phyloP scores from a whole-genome alignment of 306 rosid genomes.

The Coriaria nepalensis region DNA sequence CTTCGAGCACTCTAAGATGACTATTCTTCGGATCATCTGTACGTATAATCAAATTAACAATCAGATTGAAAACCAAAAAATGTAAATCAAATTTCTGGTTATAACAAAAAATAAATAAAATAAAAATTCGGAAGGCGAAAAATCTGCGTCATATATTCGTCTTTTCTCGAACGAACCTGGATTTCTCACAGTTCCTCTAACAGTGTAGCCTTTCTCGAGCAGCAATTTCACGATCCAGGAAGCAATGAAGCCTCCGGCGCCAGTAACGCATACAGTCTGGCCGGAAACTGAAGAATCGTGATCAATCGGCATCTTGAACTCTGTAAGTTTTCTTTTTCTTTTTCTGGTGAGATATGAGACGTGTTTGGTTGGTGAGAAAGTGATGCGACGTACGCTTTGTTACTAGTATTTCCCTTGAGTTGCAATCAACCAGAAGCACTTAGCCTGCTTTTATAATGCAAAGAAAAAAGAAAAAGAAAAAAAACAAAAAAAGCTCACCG shows the following conservation, averaged over 20 bases:
- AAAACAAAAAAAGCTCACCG: background rate
- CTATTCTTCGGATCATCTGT: constrained; percentile 73
- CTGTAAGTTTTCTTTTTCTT: background rate
- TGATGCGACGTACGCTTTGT: background rate
- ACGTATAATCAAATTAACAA: background rate
- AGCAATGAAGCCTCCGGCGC: constrained; percentile 93
- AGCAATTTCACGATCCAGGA: constrained; percentile 82
- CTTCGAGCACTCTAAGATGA: constrained; percentile 71
- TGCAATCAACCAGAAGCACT: background rate
- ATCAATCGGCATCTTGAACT: constrained; percentile 5
- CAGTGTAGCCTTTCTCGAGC: constrained; percentile 58
- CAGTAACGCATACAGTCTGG: constrained; percentile 72
- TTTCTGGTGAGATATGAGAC: background rate
- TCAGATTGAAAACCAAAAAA: background rate
- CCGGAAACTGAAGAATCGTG: background rate
- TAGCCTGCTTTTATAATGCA: constrained; percentile 12
- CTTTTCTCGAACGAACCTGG: constrained; percentile 33
- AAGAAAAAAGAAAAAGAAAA: too few relatives aligned
- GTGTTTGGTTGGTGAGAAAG: constrained; percentile 8
- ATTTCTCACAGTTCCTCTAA: constrained; percentile 77
- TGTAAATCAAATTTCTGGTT: background rate
- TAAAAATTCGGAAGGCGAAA: background rate
- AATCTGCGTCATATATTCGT: too few relatives aligned
- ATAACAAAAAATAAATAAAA: background rate
- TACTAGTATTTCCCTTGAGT: background rate